Base-by-base conservation (phyloP, 345 rosid genomes). In the Eucalyptus marginata region DNA sequence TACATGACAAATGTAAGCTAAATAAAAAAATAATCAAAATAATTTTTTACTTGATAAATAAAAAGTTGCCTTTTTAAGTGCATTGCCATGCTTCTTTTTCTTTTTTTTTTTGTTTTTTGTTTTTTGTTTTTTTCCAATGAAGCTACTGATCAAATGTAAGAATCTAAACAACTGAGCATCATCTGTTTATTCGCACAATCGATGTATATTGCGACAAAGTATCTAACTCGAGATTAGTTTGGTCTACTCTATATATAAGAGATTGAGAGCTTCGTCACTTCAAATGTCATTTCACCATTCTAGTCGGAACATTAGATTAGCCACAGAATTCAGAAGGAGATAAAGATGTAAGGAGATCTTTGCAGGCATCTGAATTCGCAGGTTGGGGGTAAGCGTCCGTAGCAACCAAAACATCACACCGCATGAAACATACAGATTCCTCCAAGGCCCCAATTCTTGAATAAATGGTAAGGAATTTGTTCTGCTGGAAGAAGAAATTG, bases 141-240 rank as follows among this genome's bases (percentile, higher is more conserved):
- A 51, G 54, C 54, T 51, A 1, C 54, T 51, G 54, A 16, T 51
- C 54, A 16, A 50, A 16, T 51, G 7, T 51, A 51, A 51, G 20
- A 51, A 51, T 51, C 54, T 51, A 51, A 50, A 6, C 7, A 1
- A 16, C 20, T 14, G 0, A 50, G 20, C 20, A 50, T 50, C 3
- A 50, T 49, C 20, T 54, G 11, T 22, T 8, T 0, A 2, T 10
- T 0, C 1, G 6, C 64, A 24, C 29, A 24, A 58, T 25, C 7
- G 0, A 10, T 58, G 14, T 5, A 58, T 58, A 58, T 58, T 4
- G 0, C 2, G 0, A 25, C n/a, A 25, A 58, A 24, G 64, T 58
- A 58, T n/a, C 64, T 58, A 25, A 58, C 64, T 11, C 2, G 0
- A 58, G 64, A 0, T 58, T 0, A 58, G 64, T 25, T 58, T 58